Evolutionary conservation across 192 early-diverging fungal genomes (phyloP).

Genomic region (Linnemannia schmuckeri): DNA sequence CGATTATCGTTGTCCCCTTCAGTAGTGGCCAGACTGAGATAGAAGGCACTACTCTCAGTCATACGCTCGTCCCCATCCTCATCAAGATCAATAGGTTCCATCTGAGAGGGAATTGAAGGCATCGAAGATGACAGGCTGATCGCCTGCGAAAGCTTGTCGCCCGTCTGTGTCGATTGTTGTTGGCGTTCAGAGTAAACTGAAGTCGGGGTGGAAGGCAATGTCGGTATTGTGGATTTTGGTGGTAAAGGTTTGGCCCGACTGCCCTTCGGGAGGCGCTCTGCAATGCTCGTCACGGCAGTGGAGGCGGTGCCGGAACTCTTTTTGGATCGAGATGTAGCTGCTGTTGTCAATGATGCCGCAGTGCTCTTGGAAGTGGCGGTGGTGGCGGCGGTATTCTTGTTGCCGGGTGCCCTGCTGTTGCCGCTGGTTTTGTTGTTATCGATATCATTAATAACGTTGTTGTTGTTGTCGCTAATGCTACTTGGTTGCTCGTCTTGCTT

Average conservation of each 20-base stretch:
- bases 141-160: not conserved
- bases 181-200: not conserved
- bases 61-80: not conserved
- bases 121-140: slow-evolving; percentile 22
- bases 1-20: not conserved
- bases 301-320: not conserved
- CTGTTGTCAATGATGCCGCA: not conserved
- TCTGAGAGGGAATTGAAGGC: slow-evolving; percentile 6
- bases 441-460: not conserved
- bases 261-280: slow-evolving; percentile 23
- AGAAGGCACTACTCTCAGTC: not conserved
- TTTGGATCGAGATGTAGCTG: not conserved
- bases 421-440: too few species aligned
- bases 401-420: too few species aligned
- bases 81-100: not conserved
- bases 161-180: not conserved
- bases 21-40: not conserved
- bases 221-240: not conserved
- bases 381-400: too few species aligned
- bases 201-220: not conserved
- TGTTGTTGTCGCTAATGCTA: not conserved
- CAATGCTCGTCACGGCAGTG: slow-evolving; percentile 14
- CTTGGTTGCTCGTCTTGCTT: not conserved
- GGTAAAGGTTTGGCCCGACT: slow-evolving; percentile 26
- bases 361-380: not conserved